These are phyloP conservation scores for Myxozyma kluyveri DNA, from an alignment of 805 yeast genomes.

Conservation along the genomic window DNA sequence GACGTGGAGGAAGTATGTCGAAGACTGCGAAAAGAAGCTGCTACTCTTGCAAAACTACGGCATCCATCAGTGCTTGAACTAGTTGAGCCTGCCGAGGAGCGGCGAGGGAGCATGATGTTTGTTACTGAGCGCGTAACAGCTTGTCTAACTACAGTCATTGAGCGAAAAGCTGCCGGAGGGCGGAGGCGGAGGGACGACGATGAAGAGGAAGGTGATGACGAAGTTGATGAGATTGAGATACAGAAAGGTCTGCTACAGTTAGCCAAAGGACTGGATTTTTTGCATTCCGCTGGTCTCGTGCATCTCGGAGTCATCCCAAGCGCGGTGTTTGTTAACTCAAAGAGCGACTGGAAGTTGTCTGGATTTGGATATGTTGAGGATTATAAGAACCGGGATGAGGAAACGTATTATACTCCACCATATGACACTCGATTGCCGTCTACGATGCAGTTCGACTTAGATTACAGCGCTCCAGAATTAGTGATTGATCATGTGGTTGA, in stretches of 20 bases:
- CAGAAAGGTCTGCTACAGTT: constrained; percentile 82
- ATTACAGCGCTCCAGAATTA: constrained; percentile 83
- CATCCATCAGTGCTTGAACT: constrained; percentile 86
- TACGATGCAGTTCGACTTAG: constrained; percentile 66
- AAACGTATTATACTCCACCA: constrained; percentile 65
- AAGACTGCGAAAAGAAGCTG: constrained; percentile 63
- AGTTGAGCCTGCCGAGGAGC: constrained; percentile 87
- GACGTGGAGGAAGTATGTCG: constrained; percentile 62
- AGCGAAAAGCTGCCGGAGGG: constrained; percentile 33
- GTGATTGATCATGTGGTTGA: constrained; percentile 62
- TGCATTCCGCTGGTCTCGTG: constrained; percentile 73
- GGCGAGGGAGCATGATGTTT: constrained; percentile 70
- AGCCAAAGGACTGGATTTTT: constrained; percentile 72
- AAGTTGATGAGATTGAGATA: constrained; percentile 51
- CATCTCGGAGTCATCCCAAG: constrained; percentile 79
- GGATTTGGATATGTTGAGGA: constrained; percentile 64
- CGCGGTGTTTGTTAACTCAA: constrained; percentile 68
- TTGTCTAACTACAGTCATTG: constrained; percentile 49
- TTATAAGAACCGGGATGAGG: constrained; percentile 42
- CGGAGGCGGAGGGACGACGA: constrained; percentile 1
- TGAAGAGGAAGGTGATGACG: constrained; percentile 39
- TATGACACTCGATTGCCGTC: constrained; percentile 72
- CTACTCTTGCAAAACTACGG: constrained; percentile 71
- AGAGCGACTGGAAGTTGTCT: constrained; percentile 88
- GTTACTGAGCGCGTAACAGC: constrained; percentile 77